phyloP scores from a whole-genome alignment of 2,329 filamentous ascomycete species.

The Graphilbum sp. region DNA sequence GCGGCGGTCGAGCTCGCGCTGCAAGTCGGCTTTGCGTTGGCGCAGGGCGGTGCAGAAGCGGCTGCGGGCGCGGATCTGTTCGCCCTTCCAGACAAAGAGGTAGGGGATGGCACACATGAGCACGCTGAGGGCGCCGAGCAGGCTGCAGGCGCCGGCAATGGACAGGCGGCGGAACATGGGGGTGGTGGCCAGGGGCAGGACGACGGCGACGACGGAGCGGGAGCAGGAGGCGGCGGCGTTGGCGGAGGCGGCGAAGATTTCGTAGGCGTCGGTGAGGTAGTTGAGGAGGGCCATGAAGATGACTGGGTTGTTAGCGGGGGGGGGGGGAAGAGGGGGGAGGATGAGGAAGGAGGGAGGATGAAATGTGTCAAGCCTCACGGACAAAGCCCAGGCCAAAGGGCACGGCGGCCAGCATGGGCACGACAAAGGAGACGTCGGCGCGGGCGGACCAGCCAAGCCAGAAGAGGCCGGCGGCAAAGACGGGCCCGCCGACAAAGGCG shows the following conservation, averaged over 20 bases:
- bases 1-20: constrained; percentile 21
- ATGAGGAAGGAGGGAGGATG: no score
- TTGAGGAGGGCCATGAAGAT: constrained; percentile 45
- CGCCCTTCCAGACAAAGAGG: constrained; percentile 37
- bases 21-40: constrained; percentile 31
- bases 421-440: constrained; percentile 29
- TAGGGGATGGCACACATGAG: constrained; percentile 34
- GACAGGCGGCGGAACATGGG: constrained; percentile 31
- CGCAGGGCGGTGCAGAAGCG: constrained; percentile 46
- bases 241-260: constrained; percentile 43
- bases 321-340: no score
- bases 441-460: constrained; percentile 46
- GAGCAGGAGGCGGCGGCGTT: constrained; percentile 33
- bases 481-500: constrained; percentile 52
- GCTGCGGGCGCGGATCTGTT: constrained; percentile 36
- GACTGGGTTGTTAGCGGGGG: no score
- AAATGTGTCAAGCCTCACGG: constrained; percentile 21
- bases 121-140: constrained; percentile 32
- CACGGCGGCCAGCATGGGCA: constrained; percentile 42
- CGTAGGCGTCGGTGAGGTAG: constrained; percentile 37
- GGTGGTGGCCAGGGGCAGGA: constrained; percentile 38
- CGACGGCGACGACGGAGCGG: constrained; percentile 32
- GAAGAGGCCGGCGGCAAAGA: constrained; percentile 39
- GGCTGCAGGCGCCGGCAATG: constrained; percentile 32
- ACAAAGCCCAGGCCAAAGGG: constrained; percentile 46